Evolutionary conservation across 1,284 basidiomycete genomes (phyloP), one percentile per base, ranked within the genome.

Genomic region (Ceratobasidium sp.): DNA sequence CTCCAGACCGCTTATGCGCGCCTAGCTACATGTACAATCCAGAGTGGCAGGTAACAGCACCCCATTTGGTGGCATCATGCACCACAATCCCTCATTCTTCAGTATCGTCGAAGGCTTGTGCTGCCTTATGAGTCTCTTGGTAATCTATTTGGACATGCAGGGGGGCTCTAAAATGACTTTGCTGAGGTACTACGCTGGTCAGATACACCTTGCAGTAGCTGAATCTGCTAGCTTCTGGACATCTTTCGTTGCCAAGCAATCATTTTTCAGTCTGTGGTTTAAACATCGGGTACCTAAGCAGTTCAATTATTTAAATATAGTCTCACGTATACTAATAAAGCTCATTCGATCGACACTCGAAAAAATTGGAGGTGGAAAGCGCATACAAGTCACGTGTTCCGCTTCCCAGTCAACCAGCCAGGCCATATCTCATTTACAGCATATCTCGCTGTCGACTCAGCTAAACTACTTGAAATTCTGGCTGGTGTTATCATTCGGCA

Each of bases 1-100:
- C 57, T 70, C 52, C 52, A 57, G 23, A 57, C 42, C 13, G n/a
- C 12, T 40, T 70, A n/a, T 13, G 52, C 68, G 26, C 38, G 26
- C 38, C 68, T 38, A 42, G 57, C 17, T 17, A 70, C 4, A 44
- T 70, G 68, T 4, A 54, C 10, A 26, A 70, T n/a, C 13, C 52
- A 23, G 23, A 70, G 52, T 23, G 68, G 68, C 13, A 70, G 50
- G 13, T 70, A 70, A 6, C n/a, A 52, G 6, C 38, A 38, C 52
- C 57, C 52, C 68, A 70, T 70, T 12, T 44, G 50, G 9, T 42
- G 50, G 33, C 52, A 57, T 52, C 68, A 70, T 1, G 33, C 33
- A 23, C 12, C 52, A 70, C 52, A 54, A 69, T n/a, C 26, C 57
- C 68, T 33, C n/a, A 17, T 38, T 70, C n/a, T n/a, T n/a, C n/a